Conservation (phyloP, 352 stramenopile genomes). For the Pythium dissotocum region DNA sequence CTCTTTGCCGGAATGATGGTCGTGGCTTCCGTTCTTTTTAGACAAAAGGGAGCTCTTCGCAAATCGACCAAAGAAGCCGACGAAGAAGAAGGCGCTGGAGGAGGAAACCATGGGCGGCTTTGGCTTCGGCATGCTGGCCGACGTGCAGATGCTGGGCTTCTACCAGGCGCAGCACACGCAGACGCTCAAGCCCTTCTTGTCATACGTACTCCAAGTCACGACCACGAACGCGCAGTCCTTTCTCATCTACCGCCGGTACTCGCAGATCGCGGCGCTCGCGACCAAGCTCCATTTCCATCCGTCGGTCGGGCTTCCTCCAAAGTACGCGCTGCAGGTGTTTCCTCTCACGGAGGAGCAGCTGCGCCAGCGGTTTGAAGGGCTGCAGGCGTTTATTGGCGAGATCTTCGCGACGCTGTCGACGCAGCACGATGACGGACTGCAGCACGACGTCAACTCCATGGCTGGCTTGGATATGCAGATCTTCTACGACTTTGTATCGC, state of each 20-base stretch:
- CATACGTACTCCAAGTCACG: conserved; percentile 75
- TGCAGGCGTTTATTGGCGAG: conserved; percentile 55
- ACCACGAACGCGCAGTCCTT: conserved; percentile 42
- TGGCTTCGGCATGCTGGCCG: conserved; percentile 58
- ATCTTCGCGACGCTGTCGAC: conserved; percentile 45
- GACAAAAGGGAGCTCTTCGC: too few relatives aligned
- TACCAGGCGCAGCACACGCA: conserved; percentile 65
- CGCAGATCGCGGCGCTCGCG: conserved; percentile 63
- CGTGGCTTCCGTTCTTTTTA: conserved; percentile 7
- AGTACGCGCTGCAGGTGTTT: conserved; percentile 81
- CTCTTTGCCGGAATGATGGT: conserved; percentile 12
- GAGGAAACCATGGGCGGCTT: conserved; percentile 40
- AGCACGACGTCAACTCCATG: conserved; percentile 59
- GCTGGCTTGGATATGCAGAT: conserved; percentile 83
- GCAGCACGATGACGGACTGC: conserved; percentile 53
- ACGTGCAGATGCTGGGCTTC: conserved; percentile 81
- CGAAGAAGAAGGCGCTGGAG: neutral
- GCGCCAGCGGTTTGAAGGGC: conserved; percentile 64
- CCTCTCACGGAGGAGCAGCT: conserved; percentile 64
- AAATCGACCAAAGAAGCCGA: neutral
- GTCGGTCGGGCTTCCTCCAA: conserved; percentile 66
- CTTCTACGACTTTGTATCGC: conserved; percentile 74
- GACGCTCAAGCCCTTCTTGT: conserved; percentile 55
- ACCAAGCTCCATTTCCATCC: conserved; percentile 71
- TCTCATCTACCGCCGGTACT: conserved; percentile 81